Percentiles rank a stretch among this genome's conserved stretches.
Evolutionary conservation across 2,329 filamentous ascomycete species (phyloP).

Genomic region (Phaeosphaeriaceae sp.): DNA sequence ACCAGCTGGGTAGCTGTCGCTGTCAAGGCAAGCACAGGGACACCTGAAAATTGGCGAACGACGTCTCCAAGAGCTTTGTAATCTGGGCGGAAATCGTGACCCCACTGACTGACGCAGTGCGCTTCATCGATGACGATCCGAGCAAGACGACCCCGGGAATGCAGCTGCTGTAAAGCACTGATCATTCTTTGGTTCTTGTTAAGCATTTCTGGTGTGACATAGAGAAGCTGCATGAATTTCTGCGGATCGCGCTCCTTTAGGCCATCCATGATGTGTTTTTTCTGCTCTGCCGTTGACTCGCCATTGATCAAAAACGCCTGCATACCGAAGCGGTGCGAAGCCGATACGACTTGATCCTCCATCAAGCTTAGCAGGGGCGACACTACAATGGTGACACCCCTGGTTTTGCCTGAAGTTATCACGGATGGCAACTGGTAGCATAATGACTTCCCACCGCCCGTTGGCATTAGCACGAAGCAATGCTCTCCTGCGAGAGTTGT

Average conservation of each 20-base stretch:
- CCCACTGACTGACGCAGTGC: constrained; percentile 99
- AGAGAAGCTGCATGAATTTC: constrained; percentile 82
- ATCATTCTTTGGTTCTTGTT: constrained; percentile 78
- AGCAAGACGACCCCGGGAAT: constrained; percentile 76
- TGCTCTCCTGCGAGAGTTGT: constrained; percentile 87
- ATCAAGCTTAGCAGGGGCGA: constrained; percentile 94
- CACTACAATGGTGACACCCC: constrained; percentile 90
- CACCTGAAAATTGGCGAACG: constrained; percentile 73
- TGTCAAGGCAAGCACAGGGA: constrained; percentile 93
- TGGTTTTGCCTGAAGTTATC: constrained; percentile 79
- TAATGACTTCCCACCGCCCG: constrained; percentile 93
- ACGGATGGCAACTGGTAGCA: constrained; percentile 96
- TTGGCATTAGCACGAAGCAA: constrained; percentile 96
- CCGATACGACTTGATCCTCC: constrained; percentile 93
- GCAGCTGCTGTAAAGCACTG: constrained; percentile 71
- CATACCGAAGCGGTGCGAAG: constrained; percentile 73
- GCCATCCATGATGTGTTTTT: constrained; percentile 70
- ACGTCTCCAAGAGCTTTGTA: constrained; percentile 87
- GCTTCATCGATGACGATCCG: constrained; percentile 97
- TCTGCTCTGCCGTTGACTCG: constrained; percentile 70
- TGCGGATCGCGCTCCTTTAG: constrained; percentile 73
- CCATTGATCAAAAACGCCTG: constrained; percentile 84
- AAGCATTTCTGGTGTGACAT: constrained; percentile 97
- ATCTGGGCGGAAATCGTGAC: constrained; percentile 95
- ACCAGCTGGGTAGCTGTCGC: constrained; percentile 95